These are phyloP conservation scores for Xylaria polymorpha DNA, from an alignment of 2,329 filamentous ascomycete species.

Conservation along the genomic window DNA sequence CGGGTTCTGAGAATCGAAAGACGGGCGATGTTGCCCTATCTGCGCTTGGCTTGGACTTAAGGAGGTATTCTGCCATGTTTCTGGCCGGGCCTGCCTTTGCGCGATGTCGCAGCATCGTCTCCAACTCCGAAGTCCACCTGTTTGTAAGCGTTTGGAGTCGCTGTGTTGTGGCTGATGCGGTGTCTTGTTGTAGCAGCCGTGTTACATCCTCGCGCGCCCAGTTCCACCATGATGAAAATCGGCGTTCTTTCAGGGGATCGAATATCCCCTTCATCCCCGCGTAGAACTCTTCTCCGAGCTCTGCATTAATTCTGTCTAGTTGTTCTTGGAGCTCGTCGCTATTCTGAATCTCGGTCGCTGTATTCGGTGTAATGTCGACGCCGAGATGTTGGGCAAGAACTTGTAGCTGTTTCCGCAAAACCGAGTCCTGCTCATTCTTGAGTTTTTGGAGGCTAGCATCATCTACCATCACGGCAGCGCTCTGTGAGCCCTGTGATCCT, in stretches of 20 bases:
- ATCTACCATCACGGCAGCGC: slow-evolving; percentile 98
- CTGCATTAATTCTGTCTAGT: slow-evolving; percentile 90
- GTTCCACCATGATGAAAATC: slow-evolving; percentile 99
- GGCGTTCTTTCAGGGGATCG: slow-evolving; percentile 89
- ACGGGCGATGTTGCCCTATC: slow-evolving; percentile 67
- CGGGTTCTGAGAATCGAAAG: slow-evolving; percentile 94
- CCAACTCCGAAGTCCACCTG: slow-evolving; percentile 80
- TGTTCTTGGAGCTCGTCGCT: slow-evolving; percentile 90
- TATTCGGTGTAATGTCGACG: slow-evolving; percentile 87
- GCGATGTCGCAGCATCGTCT: slow-evolving; percentile 25
- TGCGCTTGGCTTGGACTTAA: slow-evolving; percentile 23
- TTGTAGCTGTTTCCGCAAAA: slow-evolving; percentile 99
- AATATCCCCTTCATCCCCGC: slow-evolving; percentile 94
- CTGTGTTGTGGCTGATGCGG: slow-evolving; percentile 3
- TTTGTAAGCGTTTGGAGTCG: slow-evolving; percentile 81
- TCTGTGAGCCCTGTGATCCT: slow-evolving; percentile 70
- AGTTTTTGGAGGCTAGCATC: slow-evolving; percentile 94
- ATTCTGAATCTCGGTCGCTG: slow-evolving; percentile 88
- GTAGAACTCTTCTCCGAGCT: slow-evolving; percentile 97
- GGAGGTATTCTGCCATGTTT: slow-evolving; percentile 22
- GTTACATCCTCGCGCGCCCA: slow-evolving; percentile 94
- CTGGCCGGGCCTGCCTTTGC: slow-evolving; percentile 14
- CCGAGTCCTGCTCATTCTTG: slow-evolving; percentile 92
- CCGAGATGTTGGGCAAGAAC: slow-evolving; percentile 95
- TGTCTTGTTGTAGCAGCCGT: slow-evolving; percentile 27